Base-by-base conservation (phyloP, 2,329 filamentous ascomycete genomes). In the Aureobasidium sp. region DNA sequence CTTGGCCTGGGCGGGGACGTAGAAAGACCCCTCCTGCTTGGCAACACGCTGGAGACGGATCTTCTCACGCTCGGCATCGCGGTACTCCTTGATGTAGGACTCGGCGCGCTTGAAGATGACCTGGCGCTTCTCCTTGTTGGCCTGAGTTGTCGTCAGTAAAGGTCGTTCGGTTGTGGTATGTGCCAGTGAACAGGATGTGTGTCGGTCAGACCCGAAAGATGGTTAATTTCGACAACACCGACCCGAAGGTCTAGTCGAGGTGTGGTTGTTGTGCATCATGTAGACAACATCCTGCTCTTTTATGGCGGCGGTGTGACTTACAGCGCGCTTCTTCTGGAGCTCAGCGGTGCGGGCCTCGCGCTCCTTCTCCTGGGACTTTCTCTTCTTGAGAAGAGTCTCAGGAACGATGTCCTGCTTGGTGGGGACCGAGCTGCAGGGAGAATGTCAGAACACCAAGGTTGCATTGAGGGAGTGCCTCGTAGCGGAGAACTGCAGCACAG, bases 31-130 rank as follows among this genome's bases (percentile, higher is more conserved):
- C 75, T 90, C 87, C 80, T 90, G 84, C 86, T 96, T 96, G 81
- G 92, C 90, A 69, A 92, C 81, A 72, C 94, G 93, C 75, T 84
- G 78, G 67, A 99, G 89, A 75, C 94, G 91, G 80, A 99, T 85
- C 87, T 96, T 96, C 88, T 99, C 94, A 73, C 92, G 92, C 89
- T 99, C 94, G 64, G 86, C 87, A 80, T 96, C 92, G 72, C 93
- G 94, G 87, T 99, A 99, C 84, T 99, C 94, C 86, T 96, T 93
- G 74, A 99, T 92, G 84, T 99, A 99, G 81, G 94, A 92, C 86
- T 99, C 94, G 74, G 94, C 94, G 80, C 94, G 92, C 88, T 97
- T 96, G 91, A 99, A 99, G 88, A 99, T 96, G 77, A 93, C 89
- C 72, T 84, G 83, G 76, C 94, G 92, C 90, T 97, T 99, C 84